These are phyloP conservation scores for Trypanosoma caninum DNA, from an alignment of 208 protist genomes.

Conservation along the genomic window DNA sequence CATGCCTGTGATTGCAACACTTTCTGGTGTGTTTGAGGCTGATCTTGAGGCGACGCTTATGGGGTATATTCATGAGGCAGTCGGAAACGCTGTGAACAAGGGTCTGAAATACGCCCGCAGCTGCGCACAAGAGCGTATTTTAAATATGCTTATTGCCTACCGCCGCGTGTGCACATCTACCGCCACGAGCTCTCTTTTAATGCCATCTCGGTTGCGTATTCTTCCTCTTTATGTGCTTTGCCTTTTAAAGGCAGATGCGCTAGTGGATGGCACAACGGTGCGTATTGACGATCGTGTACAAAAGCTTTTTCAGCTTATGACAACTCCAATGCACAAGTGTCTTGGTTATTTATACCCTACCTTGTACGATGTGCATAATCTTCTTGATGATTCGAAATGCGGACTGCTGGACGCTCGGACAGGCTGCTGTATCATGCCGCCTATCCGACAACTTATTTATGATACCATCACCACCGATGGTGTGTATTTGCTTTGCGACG, in stretches of 20 bases:
- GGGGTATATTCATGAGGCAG: conserved; percentile 48
- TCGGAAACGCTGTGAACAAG: conserved; percentile 73
- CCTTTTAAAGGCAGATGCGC: conserved; percentile 76
- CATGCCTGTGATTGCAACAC: conserved; percentile 44
- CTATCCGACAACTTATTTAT: conserved; percentile 55
- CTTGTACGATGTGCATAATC: conserved; percentile 68
- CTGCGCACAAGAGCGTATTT: conserved; percentile 39
- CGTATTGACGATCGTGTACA: conserved; percentile 79
- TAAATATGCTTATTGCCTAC: conserved; percentile 81
- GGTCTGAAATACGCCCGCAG: conserved; percentile 58
- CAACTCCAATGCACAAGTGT: conserved; percentile 65
- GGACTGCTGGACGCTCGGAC: conserved; percentile 49
- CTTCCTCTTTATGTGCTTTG: conserved; percentile 87
- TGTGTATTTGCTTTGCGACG: conserved; percentile 85
- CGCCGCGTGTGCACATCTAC: conserved; percentile 60
- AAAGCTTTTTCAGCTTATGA: conserved; percentile 65
- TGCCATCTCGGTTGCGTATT: conserved; percentile 92
- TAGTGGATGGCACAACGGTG: conserved; percentile 72
- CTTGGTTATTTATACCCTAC: conserved; percentile 83
- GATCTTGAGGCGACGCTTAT: conserved; percentile 85
- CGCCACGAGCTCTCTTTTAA: conserved; percentile 58
- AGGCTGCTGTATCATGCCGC: conserved; percentile 60
- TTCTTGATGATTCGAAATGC: conserved; percentile 34
- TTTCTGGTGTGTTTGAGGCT: conserved; percentile 64
- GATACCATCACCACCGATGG: conserved; percentile 67